Base-by-base conservation (phyloP, 495 filamentous ascomycete genomes). In the Parathielavia hyrcaniae region DNA sequence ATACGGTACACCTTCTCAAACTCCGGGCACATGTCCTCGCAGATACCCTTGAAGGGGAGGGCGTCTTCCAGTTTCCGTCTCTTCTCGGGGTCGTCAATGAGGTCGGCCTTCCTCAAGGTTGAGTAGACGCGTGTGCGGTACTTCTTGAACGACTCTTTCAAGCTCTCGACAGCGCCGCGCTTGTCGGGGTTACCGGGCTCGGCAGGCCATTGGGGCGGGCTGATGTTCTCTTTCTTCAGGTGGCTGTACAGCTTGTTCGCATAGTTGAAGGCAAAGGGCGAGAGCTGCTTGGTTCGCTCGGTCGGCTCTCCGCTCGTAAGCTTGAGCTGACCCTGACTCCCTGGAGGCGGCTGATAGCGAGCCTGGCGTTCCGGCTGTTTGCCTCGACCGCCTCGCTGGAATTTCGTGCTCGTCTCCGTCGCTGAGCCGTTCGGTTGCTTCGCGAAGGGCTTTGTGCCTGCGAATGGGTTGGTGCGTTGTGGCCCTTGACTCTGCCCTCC, bases 11-110 rank as follows among this genome's bases (percentile, higher is more conserved):
- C 79, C 39, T 86, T 77, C 73, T 99, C 95, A 65, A 84, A 96
- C 61, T 92, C 86, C 0, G 95, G 89, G 69, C 95, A 99, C 91
- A 96, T 97, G 58, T 89, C 85, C 61, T 87, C 83, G 66, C 91
- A 97, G 53, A 87, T 92, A 11, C 92, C 93, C 54, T 89, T 85
- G 19, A 90, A 91, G 4, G 86, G 86, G 44, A 97, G 88, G 5
- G 93, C 91, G 58, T 96, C 82, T 41, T 86, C 82, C 35, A 97
- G 79, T 38, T 79, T 83, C 50, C 86, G 87, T 12, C 84, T 86
- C 67, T 89, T 88, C 45, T 95, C 85, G 0, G 95, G 95, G 66
- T 99, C 91, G 51, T 93, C 89, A 69, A 97, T 87, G 22, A 88
- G 79, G 11, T 86, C 86, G 52, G 83, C 81, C 56, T 75, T 79